phyloP scores from a whole-genome alignment of 2,329 filamentous ascomycete species.

The Exophiala calicioides region DNA sequence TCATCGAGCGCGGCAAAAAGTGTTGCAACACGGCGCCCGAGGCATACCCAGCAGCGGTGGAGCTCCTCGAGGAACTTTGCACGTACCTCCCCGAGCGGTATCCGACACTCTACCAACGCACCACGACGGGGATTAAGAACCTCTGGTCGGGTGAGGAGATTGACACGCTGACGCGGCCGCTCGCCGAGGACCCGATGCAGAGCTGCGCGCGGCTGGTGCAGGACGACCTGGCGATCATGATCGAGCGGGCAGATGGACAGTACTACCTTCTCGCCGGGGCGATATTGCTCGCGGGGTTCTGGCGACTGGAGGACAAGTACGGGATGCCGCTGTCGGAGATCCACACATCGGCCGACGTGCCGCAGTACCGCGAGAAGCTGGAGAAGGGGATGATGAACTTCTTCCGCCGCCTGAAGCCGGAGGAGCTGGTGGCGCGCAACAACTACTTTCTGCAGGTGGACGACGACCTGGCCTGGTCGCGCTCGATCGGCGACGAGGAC shows the following conservation, averaged over 20 bases:
- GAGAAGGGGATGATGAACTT: conserved; percentile 80
- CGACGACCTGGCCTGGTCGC: conserved; percentile 72
- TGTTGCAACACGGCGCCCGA: conserved; percentile 70
- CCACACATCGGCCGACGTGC: conserved; percentile 75
- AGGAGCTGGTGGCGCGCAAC: conserved; percentile 67
- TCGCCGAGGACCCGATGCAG: conserved; percentile 76
- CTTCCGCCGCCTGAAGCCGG: conserved; percentile 69
- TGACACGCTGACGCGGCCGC: conserved; percentile 63
- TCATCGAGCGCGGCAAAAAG: conserved; percentile 65
- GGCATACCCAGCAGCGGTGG: conserved; percentile 70
- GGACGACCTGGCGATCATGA: conserved; percentile 82
- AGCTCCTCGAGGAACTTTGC: conserved; percentile 72
- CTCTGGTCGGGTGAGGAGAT: conserved; percentile 70
- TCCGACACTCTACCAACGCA: conserved; percentile 67
- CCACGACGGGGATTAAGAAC: conserved; percentile 67
- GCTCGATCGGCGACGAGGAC: conserved; percentile 75
- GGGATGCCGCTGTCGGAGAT: conserved; percentile 78
- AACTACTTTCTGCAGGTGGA: conserved; percentile 92
- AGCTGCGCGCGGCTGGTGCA: conserved; percentile 72
- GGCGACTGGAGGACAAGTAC: conserved; percentile 77
- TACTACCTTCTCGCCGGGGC: conserved; percentile 76
- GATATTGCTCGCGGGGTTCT: conserved; percentile 78
- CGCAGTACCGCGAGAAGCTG: conserved; percentile 69
- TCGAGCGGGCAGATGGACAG: conserved; percentile 72
- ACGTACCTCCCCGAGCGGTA: conserved; percentile 73